Conservation (phyloP, 768 basidiomycete genomes). For the Megacollybia marginata region DNA sequence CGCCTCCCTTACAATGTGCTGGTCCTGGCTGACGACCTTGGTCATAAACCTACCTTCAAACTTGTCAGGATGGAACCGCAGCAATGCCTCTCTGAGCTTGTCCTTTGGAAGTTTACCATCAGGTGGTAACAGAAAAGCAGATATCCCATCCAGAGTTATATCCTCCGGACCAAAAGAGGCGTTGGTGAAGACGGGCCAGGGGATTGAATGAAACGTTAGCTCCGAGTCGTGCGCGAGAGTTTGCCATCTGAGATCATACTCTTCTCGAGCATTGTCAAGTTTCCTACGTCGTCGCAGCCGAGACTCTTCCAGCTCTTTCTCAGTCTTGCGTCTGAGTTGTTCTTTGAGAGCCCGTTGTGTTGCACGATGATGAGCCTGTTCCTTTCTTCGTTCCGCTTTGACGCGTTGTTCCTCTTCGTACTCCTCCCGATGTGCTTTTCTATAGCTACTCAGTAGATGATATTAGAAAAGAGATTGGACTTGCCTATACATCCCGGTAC, state of each 20-base stretch:
- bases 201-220: constrained; percentile 54
- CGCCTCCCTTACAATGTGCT: constrained; percentile 44
- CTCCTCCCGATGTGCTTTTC: constrained; percentile 63
- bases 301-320: constrained; percentile 44
- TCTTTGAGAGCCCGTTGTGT: constrained; percentile 46
- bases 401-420: constrained; percentile 53
- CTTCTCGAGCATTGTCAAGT: constrained; percentile 37
- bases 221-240: constrained; percentile 17
- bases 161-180: constrained; percentile 30
- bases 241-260: constrained; percentile 56
- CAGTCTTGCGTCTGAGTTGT: constrained; percentile 46
- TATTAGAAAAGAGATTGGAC: constrained; percentile 14
- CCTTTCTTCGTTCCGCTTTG: constrained; percentile 30
- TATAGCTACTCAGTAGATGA: constrained; percentile 16
- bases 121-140: constrained; percentile 55
- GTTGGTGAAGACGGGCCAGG: constrained; percentile 55
- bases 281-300: constrained; percentile 35
- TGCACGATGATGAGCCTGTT: constrained; percentile 40
- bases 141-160: constrained; percentile 47
- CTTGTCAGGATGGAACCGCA: constrained; percentile 79
- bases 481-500: constrained; percentile 79
- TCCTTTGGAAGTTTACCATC: constrained; percentile 42
- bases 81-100: constrained; percentile 55
- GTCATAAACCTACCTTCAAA: constrained; percentile 69
- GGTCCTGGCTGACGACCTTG: constrained; percentile 39